Percentiles rank a stretch among this genome's conserved stretches.
Evolutionary conservation across 176 grass and related monocot species (phyloP).

Genomic region (Ensete ventricosum): DNA sequence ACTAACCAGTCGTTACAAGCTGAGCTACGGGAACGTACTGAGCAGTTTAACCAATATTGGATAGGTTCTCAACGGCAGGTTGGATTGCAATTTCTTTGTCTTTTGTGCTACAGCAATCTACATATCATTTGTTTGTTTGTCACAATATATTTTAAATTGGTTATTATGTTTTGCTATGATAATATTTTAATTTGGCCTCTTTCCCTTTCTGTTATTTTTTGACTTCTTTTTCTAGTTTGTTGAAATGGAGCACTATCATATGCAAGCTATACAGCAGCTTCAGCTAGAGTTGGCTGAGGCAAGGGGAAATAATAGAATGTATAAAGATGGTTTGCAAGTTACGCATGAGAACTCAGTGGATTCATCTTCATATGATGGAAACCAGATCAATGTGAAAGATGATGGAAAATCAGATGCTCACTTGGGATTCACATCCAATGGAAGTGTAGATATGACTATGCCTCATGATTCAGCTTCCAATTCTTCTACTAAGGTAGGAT

Average conservation of each 20-base stretch:
- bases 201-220: neutral
- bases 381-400: slow-evolving; percentile 48
- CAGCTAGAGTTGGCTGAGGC: slow-evolving; percentile 71
- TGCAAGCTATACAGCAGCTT: slow-evolving; percentile 80
- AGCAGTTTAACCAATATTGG: slow-evolving; percentile 96
- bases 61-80: slow-evolving; percentile 75
- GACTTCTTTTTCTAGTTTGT: slow-evolving; percentile 38
- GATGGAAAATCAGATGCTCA: slow-evolving; percentile 30
- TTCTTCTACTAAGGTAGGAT: slow-evolving; percentile 41
- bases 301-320: slow-evolving; percentile 46
- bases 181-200: neutral
- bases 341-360: slow-evolving; percentile 51
- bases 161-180: neutral
- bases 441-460: slow-evolving; percentile 32
- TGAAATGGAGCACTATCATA: slow-evolving; percentile 66
- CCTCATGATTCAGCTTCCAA: slow-evolving; percentile 17
- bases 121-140: neutral
- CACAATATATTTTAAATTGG: neutral
- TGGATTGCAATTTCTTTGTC: neutral
- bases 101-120: neutral
- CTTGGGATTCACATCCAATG: slow-evolving; percentile 37
- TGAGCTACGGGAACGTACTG: slow-evolving; percentile 77
- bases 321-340: slow-evolving; percentile 63
- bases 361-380: slow-evolving; percentile 42
- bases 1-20: slow-evolving; percentile 62